Conservation (phyloP, 495 filamentous ascomycete species). For the Evansstolkia leycettana region DNA sequence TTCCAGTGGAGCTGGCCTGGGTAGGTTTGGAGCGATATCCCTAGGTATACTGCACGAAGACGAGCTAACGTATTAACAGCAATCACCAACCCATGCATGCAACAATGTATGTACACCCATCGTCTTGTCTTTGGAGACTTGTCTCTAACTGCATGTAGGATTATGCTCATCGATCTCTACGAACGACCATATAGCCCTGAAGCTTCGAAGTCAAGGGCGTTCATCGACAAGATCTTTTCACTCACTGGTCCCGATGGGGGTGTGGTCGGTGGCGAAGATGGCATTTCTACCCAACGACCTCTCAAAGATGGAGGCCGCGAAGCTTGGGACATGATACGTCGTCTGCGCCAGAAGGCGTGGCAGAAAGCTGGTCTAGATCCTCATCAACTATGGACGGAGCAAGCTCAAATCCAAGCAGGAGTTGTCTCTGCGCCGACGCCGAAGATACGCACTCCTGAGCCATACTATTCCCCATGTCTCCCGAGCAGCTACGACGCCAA, state of each 20-base stretch:
- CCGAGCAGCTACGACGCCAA: neutral
- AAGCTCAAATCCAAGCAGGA: slow-evolving; percentile 31
- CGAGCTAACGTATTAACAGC: slow-evolving; percentile 7
- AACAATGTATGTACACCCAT: slow-evolving; percentile 23
- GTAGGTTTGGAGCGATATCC: slow-evolving; percentile 5
- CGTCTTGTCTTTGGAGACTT: no score
- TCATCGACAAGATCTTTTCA: slow-evolving; percentile 40
- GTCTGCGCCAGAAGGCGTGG: slow-evolving; percentile 39
- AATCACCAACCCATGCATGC: slow-evolving; percentile 47
- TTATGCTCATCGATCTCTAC: slow-evolving; percentile 45
- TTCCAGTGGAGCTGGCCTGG: slow-evolving; percentile 50
- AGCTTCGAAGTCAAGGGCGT: slow-evolving; percentile 33
- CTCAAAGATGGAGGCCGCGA: slow-evolving; percentile 41
- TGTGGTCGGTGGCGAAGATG: slow-evolving; percentile 37
- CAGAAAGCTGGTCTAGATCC: slow-evolving; percentile 36
- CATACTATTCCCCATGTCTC: neutral
- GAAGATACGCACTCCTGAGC: neutral
- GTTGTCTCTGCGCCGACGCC: slow-evolving; percentile 12
- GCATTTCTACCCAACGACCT: slow-evolving; percentile 32
- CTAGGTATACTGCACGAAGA: neutral
- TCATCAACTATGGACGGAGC: slow-evolving; percentile 33
- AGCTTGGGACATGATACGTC: slow-evolving; percentile 42
- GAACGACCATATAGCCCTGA: slow-evolving; percentile 37
- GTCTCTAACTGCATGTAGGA: slow-evolving; percentile 10
- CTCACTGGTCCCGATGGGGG: slow-evolving; percentile 40